phyloP scores from a whole-genome alignment of 331 rosid species.

The Quercus phellos region DNA sequence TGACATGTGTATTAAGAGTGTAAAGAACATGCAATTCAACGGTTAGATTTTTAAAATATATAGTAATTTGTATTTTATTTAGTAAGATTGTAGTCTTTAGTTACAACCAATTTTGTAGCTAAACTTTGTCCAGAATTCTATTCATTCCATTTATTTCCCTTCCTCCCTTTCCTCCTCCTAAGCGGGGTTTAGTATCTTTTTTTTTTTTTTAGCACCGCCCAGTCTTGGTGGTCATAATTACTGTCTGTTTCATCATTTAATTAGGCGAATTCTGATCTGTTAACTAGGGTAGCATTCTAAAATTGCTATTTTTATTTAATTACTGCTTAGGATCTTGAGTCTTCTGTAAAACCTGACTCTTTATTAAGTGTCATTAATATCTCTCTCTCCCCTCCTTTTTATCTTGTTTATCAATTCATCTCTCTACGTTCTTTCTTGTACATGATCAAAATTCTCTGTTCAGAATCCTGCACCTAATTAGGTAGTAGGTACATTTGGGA shows the following conservation, averaged over 20 bases:
- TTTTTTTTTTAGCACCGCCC: neutral
- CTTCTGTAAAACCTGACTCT: neutral
- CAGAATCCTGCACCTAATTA: neutral
- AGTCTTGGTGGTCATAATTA: neutral
- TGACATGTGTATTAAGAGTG: too few relatives aligned
- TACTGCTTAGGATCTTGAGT: neutral
- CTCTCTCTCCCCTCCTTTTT: too few relatives aligned
- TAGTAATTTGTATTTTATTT: too few relatives aligned
- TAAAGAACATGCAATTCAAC: too few relatives aligned
- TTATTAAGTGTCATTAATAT: neutral
- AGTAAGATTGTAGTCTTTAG: too few relatives aligned
- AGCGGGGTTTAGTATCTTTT: neutral
- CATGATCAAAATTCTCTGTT: neutral
- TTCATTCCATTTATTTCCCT: too few relatives aligned
- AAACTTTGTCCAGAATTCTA: too few relatives aligned
- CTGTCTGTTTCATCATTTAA: neutral
- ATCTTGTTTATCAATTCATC: neutral
- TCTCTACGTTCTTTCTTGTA: neutral
- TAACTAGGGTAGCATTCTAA: neutral
- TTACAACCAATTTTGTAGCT: too few relatives aligned
- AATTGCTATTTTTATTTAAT: neutral
- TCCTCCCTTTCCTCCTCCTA: too few relatives aligned
- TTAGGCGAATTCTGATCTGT: neutral
- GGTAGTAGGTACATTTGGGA: neutral
- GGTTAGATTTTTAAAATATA: too few relatives aligned